Percentiles rank a stretch among this genome's conserved stretches.
Conservation (phyloP, 768 basidiomycete species). For the Rhodotorula toruloides region DNA sequence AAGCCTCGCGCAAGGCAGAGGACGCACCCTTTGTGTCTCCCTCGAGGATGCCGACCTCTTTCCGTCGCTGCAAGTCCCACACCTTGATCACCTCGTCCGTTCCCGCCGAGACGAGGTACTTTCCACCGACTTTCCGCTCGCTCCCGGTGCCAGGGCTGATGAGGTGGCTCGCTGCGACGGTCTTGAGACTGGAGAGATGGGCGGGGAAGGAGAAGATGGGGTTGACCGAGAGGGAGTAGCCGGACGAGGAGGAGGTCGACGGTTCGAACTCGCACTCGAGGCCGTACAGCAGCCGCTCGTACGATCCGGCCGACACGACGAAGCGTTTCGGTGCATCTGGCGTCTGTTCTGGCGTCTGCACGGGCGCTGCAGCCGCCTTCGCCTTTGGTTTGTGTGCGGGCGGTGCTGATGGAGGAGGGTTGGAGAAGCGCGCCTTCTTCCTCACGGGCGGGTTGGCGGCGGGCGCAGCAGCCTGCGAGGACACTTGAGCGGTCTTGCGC, state of each 20-base stretch:
- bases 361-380: neutral
- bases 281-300: constrained; percentile 80
- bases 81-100: constrained; percentile 96
- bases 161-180: constrained; percentile 65
- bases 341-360: neutral
- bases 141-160: constrained; percentile 11
- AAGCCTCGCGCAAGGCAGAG: neutral
- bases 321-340: constrained; percentile 54
- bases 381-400: neutral
- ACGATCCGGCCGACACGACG: constrained; percentile 84
- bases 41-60: constrained; percentile 90
- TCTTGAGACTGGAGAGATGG: constrained; percentile 85
- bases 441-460: neutral
- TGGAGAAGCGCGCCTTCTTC: constrained; percentile 29
- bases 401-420: constrained; percentile 8
- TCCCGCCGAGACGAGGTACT: constrained; percentile 92
- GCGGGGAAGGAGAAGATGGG: constrained; percentile 96
- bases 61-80: constrained; percentile 85
- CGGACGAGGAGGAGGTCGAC: constrained; percentile 38
- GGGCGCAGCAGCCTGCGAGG: neutral
- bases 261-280: constrained; percentile 41
- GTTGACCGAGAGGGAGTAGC: constrained; percentile 53
- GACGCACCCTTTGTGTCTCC: constrained; percentile 74
- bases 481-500: constrained; percentile 1
- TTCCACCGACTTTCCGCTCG: constrained; percentile 66